Evolutionary conservation across 2,329 filamentous ascomycete genomes (phyloP).

Genomic region (Venturia oleaginea): DNA sequence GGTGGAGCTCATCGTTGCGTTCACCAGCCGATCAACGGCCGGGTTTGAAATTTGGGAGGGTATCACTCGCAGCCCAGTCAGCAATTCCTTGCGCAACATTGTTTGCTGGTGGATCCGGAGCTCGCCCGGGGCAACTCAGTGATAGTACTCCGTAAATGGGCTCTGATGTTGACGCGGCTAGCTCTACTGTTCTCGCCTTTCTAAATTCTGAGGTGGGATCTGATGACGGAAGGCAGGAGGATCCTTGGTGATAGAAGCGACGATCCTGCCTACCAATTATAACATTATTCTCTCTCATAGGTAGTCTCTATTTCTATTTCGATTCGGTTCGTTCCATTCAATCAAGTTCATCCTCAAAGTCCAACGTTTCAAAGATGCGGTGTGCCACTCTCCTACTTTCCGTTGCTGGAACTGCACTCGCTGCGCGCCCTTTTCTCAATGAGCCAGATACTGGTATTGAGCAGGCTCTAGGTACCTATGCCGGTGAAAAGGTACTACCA

Average conservation of each 20-base stretch:
- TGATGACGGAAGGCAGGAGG: neutral
- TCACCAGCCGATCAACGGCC: neutral
- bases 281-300: neutral
- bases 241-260: neutral
- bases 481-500: slow-evolving; percentile 31
- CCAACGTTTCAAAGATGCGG: neutral
- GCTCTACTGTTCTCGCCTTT: too few relatives aligned
- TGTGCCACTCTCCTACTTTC: slow-evolving; percentile 16
- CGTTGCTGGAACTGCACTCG: slow-evolving; percentile 19
- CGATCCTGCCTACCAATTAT: too few relatives aligned
- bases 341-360: neutral
- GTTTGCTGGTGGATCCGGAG: neutral
- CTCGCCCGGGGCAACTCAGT: neutral
- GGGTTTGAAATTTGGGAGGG: too few relatives aligned
- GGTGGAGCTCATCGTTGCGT: neutral
- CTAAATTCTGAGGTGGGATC: neutral
- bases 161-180: too few relatives aligned
- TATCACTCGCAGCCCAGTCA: too few relatives aligned
- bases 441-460: slow-evolving; percentile 30
- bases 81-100: neutral
- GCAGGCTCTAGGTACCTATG: slow-evolving; percentile 17
- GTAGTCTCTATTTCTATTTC: neutral
- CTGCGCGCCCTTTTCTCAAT: slow-evolving; percentile 26
- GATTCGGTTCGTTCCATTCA: neutral
- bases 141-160: neutral